Conservation (phyloP, 2,329 filamentous ascomycete genomes). For the Exserohilum turcica region DNA sequence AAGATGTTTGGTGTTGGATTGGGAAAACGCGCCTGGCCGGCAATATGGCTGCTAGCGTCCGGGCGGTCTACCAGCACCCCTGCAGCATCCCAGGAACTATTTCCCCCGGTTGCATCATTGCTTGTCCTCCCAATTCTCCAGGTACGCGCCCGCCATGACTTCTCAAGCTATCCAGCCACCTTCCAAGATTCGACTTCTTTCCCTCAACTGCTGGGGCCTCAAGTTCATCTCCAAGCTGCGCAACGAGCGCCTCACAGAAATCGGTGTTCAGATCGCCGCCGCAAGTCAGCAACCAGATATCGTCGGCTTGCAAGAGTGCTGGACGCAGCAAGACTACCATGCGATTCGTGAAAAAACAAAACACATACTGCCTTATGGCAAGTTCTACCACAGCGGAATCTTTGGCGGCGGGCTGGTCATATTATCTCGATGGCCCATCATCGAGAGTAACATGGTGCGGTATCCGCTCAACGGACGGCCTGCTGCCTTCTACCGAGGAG, state of each 20-base stretch:
- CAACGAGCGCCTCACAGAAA: constrained; percentile 77
- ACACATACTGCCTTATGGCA: constrained; percentile 80
- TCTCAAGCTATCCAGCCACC: constrained; percentile 38
- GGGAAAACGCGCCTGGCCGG: constrained; percentile 18
- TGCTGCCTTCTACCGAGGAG: constrained; percentile 89
- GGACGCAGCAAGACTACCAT: constrained; percentile 82
- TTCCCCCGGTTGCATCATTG: constrained; percentile 27
- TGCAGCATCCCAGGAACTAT: constrained; percentile 14
- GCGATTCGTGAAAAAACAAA: constrained; percentile 75
- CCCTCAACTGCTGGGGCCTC: constrained; percentile 96
- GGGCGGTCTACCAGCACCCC: constrained; percentile 15
- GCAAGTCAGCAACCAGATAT: constrained; percentile 75
- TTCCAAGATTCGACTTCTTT: constrained; percentile 73
- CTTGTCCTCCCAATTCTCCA: neutral
- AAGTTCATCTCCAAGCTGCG: constrained; percentile 83
- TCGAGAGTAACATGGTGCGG: constrained; percentile 81
- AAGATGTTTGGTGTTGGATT: constrained; percentile 7
- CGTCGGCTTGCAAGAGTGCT: constrained; percentile 94
- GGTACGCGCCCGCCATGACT: constrained; percentile 25
- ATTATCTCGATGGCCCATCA: constrained; percentile 88
- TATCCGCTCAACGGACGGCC: constrained; percentile 94
- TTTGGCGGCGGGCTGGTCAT: constrained; percentile 91
- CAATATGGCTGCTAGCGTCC: constrained; percentile 13
- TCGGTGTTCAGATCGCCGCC: constrained; percentile 76
- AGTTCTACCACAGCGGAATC: constrained; percentile 89